phyloP scores from a whole-genome alignment of 805 yeast genomes.

The Cyberlindnera mississippiensis region DNA sequence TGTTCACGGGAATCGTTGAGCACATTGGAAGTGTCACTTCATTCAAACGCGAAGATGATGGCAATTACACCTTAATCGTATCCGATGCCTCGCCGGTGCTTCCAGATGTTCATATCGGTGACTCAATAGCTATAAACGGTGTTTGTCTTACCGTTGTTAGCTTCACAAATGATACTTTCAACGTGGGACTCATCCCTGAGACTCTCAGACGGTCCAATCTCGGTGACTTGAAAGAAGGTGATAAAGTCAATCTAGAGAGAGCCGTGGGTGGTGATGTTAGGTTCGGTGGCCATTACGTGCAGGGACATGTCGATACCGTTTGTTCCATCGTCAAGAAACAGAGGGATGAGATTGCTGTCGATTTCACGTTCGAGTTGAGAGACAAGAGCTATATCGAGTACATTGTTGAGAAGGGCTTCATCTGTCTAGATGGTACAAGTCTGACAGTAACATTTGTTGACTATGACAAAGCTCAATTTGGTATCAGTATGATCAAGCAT shows the following conservation, averaged over 20 bases:
- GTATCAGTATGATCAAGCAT: slow-evolving; percentile 88
- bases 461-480: slow-evolving; percentile 50
- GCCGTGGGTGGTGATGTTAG: slow-evolving; percentile 81
- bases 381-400: slow-evolving; percentile 58
- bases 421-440: slow-evolving; percentile 90
- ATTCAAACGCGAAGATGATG: slow-evolving; percentile 58
- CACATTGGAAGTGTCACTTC: slow-evolving; percentile 67
- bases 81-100: slow-evolving; percentile 59
- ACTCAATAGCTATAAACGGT: slow-evolving; percentile 88
- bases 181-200: slow-evolving; percentile 91
- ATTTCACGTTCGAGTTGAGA: slow-evolving; percentile 68
- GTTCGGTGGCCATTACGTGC: slow-evolving; percentile 96
- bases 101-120: slow-evolving; percentile 86
- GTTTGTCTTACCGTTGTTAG: slow-evolving; percentile 89
- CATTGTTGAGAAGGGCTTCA: slow-evolving; percentile 93
- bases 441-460: slow-evolving; percentile 83
- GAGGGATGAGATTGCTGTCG: slow-evolving; percentile 68
- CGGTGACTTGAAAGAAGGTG: slow-evolving; percentile 53
- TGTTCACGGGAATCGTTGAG: slow-evolving; percentile 97
- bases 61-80: slow-evolving; percentile 70
- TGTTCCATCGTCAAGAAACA: slow-evolving; percentile 33
- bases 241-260: slow-evolving; percentile 81
- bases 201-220: slow-evolving; percentile 79
- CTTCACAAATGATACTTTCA: slow-evolving; percentile 57
- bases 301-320: slow-evolving; percentile 90